Conservation (phyloP, 1,284 basidiomycete species). For the Ceratobasidium sp. region DNA sequence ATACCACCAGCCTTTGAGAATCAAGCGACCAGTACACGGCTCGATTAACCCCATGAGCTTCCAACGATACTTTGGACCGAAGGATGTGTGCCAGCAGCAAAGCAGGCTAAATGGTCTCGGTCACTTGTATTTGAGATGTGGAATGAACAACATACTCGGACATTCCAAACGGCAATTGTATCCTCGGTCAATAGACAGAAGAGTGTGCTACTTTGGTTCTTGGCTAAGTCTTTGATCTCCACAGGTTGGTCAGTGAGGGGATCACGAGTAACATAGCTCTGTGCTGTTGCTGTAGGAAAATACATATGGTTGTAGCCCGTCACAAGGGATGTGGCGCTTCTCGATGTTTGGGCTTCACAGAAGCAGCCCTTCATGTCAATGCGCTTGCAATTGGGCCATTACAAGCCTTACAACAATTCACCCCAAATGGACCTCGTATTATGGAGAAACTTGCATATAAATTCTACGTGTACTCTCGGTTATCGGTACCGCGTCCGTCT, state of each 20-base stretch:
- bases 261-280: conserved; percentile 59
- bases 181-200: conserved; percentile 76
- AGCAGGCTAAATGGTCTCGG: conserved; percentile 64
- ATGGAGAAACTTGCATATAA: not conserved
- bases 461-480: too few relatives aligned
- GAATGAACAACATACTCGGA: conserved; percentile 65
- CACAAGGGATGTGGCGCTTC: not conserved
- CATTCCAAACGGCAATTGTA: conserved; percentile 79
- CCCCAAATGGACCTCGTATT: conserved; percentile 3
- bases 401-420: conserved; percentile 10
- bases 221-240: conserved; percentile 62
- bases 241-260: conserved; percentile 55
- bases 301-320: conserved; percentile 61
- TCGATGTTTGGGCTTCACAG: not conserved
- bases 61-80: conserved; percentile 75
- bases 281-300: conserved; percentile 82
- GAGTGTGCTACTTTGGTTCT: conserved; percentile 75
- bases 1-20: conserved; percentile 75
- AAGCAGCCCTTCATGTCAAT: conserved; percentile 15
- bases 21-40: conserved; percentile 81
- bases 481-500: too few relatives aligned
- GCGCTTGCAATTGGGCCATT: conserved; percentile 19
- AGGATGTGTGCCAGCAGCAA: conserved; percentile 76
- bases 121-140: conserved; percentile 2
- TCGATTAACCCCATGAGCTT: conserved; percentile 79